Percentiles rank a stretch among this genome's conserved stretches.
phyloP scores from a whole-genome alignment of 306 rosid genomes.

The Arachis hypogaea region DNA sequence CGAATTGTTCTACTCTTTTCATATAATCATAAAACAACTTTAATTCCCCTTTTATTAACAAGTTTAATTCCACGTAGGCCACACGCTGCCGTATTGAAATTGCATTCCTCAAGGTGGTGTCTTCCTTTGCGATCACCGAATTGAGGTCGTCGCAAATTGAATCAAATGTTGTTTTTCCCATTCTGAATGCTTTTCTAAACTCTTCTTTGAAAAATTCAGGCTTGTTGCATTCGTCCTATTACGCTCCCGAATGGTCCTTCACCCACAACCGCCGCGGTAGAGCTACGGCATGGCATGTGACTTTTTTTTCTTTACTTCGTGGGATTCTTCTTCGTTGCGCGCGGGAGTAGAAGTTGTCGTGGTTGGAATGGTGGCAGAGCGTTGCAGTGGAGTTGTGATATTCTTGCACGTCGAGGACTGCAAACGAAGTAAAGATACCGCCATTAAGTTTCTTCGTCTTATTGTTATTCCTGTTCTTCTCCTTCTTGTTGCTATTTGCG shows the following conservation, averaged over 20 bases:
- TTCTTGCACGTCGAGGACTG: conserved; percentile 15
- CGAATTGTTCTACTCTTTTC: too few relatives aligned
- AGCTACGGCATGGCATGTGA: conserved; percentile 39
- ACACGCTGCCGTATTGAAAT: conserved; percentile 85
- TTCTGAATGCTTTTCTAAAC: conserved; percentile 72
- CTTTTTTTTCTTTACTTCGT: conserved; percentile 48
- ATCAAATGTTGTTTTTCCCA: conserved; percentile 73
- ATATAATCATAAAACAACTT: too few relatives aligned
- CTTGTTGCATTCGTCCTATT: conserved; percentile 85
- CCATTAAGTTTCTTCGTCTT: conserved; percentile 53
- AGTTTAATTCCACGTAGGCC: conserved; percentile 25
- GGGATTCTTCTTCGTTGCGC: conserved; percentile 64
- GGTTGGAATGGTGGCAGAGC: conserved; percentile 2
- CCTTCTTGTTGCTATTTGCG: too few relatives aligned
- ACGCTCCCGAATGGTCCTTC: conserved; percentile 81
- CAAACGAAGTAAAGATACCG: conserved; percentile 45
- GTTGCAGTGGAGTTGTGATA: too few relatives aligned
- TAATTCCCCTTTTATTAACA: too few relatives aligned
- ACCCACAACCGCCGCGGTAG: conserved; percentile 75
- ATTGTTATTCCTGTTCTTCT: conserved; percentile 18
- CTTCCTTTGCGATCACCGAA: conserved; percentile 72
- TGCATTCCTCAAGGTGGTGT: conserved; percentile 68
- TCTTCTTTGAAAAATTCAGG: conserved; percentile 77
- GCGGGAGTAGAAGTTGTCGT: conserved; percentile 51
- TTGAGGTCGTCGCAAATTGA: conserved; percentile 76